Base-by-base conservation (phyloP, 768 basidiomycete genomes). In the Tubosaeta sp. region DNA sequence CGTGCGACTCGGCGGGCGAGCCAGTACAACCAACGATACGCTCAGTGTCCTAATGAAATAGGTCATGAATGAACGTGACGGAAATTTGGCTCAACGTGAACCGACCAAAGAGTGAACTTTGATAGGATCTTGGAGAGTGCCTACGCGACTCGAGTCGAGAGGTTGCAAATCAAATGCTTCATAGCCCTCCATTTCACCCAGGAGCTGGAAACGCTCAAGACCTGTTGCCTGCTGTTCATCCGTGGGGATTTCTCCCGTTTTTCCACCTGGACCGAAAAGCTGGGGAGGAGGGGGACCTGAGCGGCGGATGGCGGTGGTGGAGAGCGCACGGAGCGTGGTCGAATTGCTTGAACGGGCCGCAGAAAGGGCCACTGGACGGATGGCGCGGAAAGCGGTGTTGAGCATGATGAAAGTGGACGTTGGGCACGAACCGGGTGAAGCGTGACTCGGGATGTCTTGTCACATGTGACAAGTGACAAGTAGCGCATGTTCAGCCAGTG, bases 1-100 rank as follows among this genome's bases (percentile, higher is more conserved):
- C 92, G 73, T 97, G 95, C 30, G 93, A 94, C 71, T 98, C 95
- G 40, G 88, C 90, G 10, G 95, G 95, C 63, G 79, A 84, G 46
- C 95, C 95, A 36, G 95, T 94, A 79, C 94, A 98, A 41, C 95
- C 95, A 66, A 98, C 75, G 49, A 90, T 80, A 54, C 95, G 91
- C 56, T 86, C 81, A 32, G 79, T 73, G 56, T 87, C 87, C 93
- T 94, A 51, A 21, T 16, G 44, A 25, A 44, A 45, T 3, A n/a
- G 10, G 49, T 46, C 8, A 52, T 44, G 35, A 30, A 49, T 21
- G 29, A 49, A 49, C 39, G 29, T 8, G 32, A 46, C n/a, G 1
- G 14, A 36, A 18, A 40, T 19, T 9, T 11, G n/a, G 21, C 7
- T 21, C 18, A 3, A 42, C 30, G 6, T 6, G 52, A 48, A 60